Base-by-base conservation (phyloP, 805 yeast species). In the Pichia pseudocactophila region DNA sequence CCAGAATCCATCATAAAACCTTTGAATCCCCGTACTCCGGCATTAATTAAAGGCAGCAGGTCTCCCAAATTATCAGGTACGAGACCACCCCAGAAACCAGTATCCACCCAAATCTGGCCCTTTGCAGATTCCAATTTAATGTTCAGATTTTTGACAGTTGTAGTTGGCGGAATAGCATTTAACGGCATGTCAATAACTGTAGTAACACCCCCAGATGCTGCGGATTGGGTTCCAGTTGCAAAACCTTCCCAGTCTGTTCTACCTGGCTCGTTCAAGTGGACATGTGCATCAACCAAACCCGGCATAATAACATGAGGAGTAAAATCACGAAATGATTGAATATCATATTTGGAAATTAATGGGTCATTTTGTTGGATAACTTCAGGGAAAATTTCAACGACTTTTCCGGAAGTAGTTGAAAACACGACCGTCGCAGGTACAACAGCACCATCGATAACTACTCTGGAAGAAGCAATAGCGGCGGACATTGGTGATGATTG, bases 241-340 rank as follows among this genome's bases (percentile, higher is more conserved):
- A 90, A 89, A 2, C 97, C 97, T 62, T 89, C 97, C 97, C 97
- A 89, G 48, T 88, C 96, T 1, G 97, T 89, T 52, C 97, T 69
- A n/a, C 97, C 97, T 0, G 97, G 97, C 56, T 90, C 97, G 60
- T 90, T 90, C 52, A 89, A 66, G 56, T 89, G 97, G 20, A 89
- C 97, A 60, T 89, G 97, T 5, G 95, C 74, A 56, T 89, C 97
- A 4, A 89, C 94, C 26, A 89, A 70, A 0, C 97, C 97, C 0
- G 97, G 97, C 68, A 90, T 66, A 11, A 89, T 71, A 27, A 74
- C 74, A 17, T 66, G 59, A 0, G 89, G 87, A 3, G 82, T 68
- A 4, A 80, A 78, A 48, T 79, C 69, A 34, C 79, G 61, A 54
- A 69, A 71, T 36, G 68, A 59, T 5, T 50, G 38, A 7, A 69